Evolutionary conservation across 2,329 filamentous ascomycete species (phyloP), one percentile per base, ranked within the genome.

Genomic region (Thielaviopsis musarum): DNA sequence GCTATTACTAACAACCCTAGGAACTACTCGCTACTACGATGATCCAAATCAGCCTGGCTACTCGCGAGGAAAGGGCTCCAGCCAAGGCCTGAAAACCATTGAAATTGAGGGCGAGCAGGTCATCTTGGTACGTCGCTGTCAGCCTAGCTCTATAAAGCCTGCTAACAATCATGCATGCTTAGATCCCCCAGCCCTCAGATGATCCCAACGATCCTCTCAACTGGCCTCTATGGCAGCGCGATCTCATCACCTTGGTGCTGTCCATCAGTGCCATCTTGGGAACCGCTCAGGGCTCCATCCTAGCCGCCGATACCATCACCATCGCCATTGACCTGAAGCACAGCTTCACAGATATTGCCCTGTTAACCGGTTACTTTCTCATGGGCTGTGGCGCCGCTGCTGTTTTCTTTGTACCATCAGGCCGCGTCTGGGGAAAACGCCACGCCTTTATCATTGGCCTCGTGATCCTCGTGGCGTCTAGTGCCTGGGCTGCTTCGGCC

Each of bases 371-470:
- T 58, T 95, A 91, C 70, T 91, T 89, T 69, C 77, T 96, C 21
- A 80, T 91, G 28, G 91, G 89, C 21, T 87, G 89, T 2, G 90
- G 88, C 12, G 74, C 89, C 15, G 85, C 86, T 1, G 90, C 88
- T 56, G 82, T 93, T 69, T 77, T 96, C 64, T 91, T 91, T 70
- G 90, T 96, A 2, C 88, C 91, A 0, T 88, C 85, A 0, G 89
- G 88, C 21, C 82, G 91, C 60, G 85, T 96, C 63, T 96, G 88
- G 87, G 91, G 91, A 48, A 96, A 95, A 71, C 80, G 91, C 49
- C 91, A 96, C 73, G 73, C 90, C 17, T 96, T 95, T 69, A 72
- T 96, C 26, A 66, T 94, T 1, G 90, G 89, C 7, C 83, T 84
- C 53, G 64, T 87, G 54, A 77, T 95, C 61, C 77, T 95, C 65